A percentile compares a stretch with the other conserved stretches of the same genome.
Conservation (phyloP, 257 asterid species). For the Fraxinus pennsylvanica region DNA sequence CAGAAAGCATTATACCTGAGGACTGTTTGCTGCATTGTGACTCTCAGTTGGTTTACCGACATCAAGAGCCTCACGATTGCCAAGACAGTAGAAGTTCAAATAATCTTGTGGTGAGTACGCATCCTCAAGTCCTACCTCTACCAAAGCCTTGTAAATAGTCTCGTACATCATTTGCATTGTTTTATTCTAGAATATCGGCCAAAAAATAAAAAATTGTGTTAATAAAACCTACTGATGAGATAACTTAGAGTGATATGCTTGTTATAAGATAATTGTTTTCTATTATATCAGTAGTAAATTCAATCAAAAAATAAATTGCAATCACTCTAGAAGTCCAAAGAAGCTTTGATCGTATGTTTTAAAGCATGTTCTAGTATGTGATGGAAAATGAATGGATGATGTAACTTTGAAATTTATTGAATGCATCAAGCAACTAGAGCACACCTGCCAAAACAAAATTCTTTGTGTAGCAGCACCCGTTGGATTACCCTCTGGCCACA, state of each 20-base stretch:
- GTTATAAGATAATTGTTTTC: background rate
- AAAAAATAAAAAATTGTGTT: background rate
- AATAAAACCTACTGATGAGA: background rate
- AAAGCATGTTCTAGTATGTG: background rate
- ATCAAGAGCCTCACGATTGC: conserved; percentile 74
- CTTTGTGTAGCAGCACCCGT: conserved; percentile 94
- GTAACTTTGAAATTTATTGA: background rate
- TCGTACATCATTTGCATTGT: conserved; percentile 99
- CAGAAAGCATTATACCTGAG: conserved; percentile 56
- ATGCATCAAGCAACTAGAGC: conserved; percentile 3
- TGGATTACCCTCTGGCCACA: conserved; percentile 99
- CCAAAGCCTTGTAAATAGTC: conserved; percentile 87
- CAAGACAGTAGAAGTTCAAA: conserved; percentile 88
- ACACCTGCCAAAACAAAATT: conserved; percentile 95
- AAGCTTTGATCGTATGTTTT: background rate
- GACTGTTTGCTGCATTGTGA: conserved; percentile 62
- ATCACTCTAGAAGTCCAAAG: background rate
- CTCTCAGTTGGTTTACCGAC: conserved; percentile 37
- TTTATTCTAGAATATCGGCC: conserved; percentile 55
- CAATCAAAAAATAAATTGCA: background rate
- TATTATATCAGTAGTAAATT: background rate
- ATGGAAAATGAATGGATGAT: conserved; percentile 1
- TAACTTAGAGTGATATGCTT: background rate
- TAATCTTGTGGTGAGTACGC: conserved; percentile 81
- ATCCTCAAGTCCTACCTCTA: conserved; percentile 91